phyloP scores from a whole-genome alignment of 257 asterid genomes.

The Penstemon davidsonii region DNA sequence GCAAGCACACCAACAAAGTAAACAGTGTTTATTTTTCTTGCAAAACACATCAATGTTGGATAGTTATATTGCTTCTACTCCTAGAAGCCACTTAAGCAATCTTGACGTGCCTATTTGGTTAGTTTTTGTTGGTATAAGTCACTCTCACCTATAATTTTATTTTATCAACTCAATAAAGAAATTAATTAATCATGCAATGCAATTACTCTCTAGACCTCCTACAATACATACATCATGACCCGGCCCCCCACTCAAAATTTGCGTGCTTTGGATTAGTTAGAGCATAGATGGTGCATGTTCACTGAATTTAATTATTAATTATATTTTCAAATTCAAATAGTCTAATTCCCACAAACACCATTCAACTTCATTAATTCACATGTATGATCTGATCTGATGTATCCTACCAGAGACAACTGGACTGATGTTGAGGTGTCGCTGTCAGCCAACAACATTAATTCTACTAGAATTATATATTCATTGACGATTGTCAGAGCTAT shows the following conservation, averaged over 20 bases:
- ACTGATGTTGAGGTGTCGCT: constrained; percentile 1
- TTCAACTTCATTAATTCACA: too few species aligned
- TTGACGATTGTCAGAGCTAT: too few species aligned
- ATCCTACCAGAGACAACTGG: too few species aligned
- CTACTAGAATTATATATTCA: too few species aligned
- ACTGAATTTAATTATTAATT: neutral
- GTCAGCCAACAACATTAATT: constrained; percentile 12
- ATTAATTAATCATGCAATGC: too few species aligned
- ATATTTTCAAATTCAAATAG: neutral
- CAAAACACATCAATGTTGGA: constrained; percentile 27
- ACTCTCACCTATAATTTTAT: neutral
- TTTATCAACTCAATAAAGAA: neutral
- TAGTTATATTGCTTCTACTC: constrained; percentile 22
- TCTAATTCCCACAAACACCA: too few species aligned
- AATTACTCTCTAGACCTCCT: too few species aligned
- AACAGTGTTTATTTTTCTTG: constrained; percentile 29
- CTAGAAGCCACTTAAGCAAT: constrained; percentile 4
- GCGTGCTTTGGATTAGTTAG: too few species aligned
- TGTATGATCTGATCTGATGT: too few species aligned
- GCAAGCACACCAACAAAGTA: constrained; percentile 28
- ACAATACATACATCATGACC: too few species aligned
- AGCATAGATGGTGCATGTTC: too few species aligned
- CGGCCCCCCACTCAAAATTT: neutral
- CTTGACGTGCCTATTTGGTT: neutral
- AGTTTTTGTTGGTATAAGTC: neutral